phyloP scores from a whole-genome alignment of 257 asterid genomes.

The Solanum pimpinellifolium region DNA sequence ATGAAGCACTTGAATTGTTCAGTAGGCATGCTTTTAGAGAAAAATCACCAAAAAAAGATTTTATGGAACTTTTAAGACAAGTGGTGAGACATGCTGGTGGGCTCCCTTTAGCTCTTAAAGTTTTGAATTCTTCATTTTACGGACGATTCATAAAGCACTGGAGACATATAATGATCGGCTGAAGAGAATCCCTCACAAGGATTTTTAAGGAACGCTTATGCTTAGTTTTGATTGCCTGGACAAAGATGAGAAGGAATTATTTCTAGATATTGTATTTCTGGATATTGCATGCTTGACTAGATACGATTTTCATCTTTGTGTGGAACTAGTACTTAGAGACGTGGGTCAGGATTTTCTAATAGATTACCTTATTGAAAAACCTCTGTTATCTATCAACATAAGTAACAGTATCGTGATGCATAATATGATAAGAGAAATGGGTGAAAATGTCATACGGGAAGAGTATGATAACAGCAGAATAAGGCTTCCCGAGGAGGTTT shows the following conservation, averaged over 20 bases:
- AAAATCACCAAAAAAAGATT: not conserved
- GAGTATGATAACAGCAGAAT: too few relatives aligned
- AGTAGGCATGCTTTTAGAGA: not conserved
- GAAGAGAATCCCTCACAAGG: not conserved
- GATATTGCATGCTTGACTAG: not conserved
- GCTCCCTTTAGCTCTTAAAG: conserved; percentile 4
- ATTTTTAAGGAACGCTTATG: not conserved
- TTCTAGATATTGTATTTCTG: not conserved
- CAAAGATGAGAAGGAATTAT: not conserved
- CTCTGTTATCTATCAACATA: fast-evolving
- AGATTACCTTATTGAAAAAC: not conserved
- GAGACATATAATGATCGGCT: too few relatives aligned
- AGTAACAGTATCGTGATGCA: not conserved
- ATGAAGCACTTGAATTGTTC: not conserved
- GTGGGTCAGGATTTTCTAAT: not conserved
- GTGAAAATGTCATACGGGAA: not conserved
- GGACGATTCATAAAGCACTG: not conserved
- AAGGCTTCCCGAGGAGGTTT: not conserved
- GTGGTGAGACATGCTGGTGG: not conserved
- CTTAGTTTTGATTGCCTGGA: not conserved
- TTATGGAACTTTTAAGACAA: not conserved
- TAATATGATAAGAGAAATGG: not conserved
- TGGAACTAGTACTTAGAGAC: not conserved
- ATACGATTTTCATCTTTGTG: fast-evolving
- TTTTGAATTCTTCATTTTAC: not conserved